These are phyloP conservation scores for Saccharomyces hybrid DNA, from an alignment of 1,139 yeast genomes.

Conservation along the genomic window DNA sequence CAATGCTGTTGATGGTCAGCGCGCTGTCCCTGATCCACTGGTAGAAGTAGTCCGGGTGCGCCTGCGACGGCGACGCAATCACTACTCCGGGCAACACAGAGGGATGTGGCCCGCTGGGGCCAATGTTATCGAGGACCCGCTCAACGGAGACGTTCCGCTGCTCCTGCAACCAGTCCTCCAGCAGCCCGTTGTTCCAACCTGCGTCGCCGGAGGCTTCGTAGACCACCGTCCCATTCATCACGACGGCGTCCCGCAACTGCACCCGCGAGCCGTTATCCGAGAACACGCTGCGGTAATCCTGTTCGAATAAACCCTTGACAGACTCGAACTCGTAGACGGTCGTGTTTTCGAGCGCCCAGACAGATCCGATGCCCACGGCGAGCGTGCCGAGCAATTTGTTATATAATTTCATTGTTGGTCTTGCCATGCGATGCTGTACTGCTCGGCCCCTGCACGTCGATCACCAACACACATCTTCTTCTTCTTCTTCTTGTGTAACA, in stretches of 20 bases:
- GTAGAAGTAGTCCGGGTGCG: conserved; percentile 67
- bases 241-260: neutral
- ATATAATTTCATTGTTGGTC: neutral
- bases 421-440: neutral
- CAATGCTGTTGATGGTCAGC: conserved; percentile 61
- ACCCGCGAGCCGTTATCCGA: neutral
- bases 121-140: conserved; percentile 48
- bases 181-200: neutral
- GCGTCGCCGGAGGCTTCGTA: neutral
- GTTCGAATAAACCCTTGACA: neutral
- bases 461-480: neutral
- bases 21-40: conserved; percentile 94
- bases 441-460: neutral
- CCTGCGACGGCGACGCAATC: conserved; percentile 73
- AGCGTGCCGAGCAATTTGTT: neutral
- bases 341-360: neutral
- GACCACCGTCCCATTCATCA: neutral
- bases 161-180: conserved; percentile 48
- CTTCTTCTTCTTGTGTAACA: neutral
- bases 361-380: neutral
- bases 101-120: conserved; percentile 5
- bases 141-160: conserved; percentile 39
- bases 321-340: neutral
- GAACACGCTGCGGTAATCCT: neutral
- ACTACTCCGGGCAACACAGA: conserved; percentile 50